Evolutionary conservation across 1,139 yeast genomes (phyloP).

Genomic region (Debaryomycetaceae sp.): DNA sequence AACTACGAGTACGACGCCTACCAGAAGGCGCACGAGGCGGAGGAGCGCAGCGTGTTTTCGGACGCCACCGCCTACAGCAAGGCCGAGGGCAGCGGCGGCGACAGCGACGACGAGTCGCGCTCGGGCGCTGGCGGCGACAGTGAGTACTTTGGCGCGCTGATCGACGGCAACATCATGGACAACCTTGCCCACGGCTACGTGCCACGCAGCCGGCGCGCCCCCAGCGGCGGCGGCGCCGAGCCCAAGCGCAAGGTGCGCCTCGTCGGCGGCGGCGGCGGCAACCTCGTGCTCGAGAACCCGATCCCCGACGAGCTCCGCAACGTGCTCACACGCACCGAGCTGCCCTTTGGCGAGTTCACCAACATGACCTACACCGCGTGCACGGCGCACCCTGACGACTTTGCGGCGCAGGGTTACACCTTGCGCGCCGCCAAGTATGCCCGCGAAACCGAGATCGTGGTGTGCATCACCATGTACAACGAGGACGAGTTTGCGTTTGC

Average conservation of each 20-base stretch:
- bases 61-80: constrained; percentile 36
- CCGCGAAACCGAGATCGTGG: constrained; percentile 83
- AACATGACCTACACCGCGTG: constrained; percentile 95
- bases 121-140: constrained; percentile 19
- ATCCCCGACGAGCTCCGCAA: constrained; percentile 82
- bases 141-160: constrained; percentile 41
- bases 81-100: constrained; percentile 19
- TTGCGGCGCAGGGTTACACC: constrained; percentile 74
- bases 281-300: constrained; percentile 86
- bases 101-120: too few relatives aligned
- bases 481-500: constrained; percentile 87
- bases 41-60: constrained; percentile 32
- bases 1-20: constrained; percentile 34
- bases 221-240: not conserved
- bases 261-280: constrained; percentile 59
- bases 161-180: constrained; percentile 45
- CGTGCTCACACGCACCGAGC: constrained; percentile 75
- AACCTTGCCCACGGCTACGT: constrained; percentile 36
- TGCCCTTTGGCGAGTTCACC: constrained; percentile 77
- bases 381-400: constrained; percentile 84
- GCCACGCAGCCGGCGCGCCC: constrained; percentile 16
- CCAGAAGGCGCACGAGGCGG: constrained; percentile 34
- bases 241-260: constrained; percentile 53
- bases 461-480: constrained; percentile 94
- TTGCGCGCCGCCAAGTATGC: constrained; percentile 79